Evolutionary conservation across 2,329 filamentous ascomycete genomes (phyloP).

Genomic region (Sarocladium brachiariae): DNA sequence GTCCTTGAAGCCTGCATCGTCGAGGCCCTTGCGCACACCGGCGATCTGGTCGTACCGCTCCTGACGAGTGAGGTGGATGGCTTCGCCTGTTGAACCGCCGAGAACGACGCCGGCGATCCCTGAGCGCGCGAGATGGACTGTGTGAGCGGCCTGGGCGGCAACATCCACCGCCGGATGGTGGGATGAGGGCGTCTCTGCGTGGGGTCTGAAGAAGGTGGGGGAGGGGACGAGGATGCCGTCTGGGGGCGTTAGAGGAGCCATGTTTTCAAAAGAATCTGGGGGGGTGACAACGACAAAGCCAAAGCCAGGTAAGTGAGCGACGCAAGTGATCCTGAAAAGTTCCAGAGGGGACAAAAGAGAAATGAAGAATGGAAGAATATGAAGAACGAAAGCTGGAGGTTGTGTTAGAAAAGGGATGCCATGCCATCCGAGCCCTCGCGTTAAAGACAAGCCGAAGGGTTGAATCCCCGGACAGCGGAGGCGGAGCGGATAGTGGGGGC

Average conservation of each 20-base stretch:
- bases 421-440: too few species aligned
- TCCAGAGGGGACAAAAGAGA: background rate
- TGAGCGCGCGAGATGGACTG: constrained; percentile 50
- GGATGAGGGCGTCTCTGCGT: constrained; percentile 31
- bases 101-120: constrained; percentile 56
- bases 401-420: too few species aligned
- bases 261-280: too few species aligned
- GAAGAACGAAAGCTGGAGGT: too few species aligned
- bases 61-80: constrained; percentile 49
- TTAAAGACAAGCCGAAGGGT: background rate
- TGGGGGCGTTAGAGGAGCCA: constrained; percentile 24
- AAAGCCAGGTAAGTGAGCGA: too few species aligned
- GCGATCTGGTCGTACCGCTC: constrained; percentile 50
- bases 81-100: constrained; percentile 57
- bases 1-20: constrained; percentile 47
- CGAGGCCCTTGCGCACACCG: constrained; percentile 45
- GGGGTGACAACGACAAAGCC: background rate
- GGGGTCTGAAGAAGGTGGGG: constrained; percentile 52
- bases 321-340: too few species aligned
- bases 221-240: constrained; percentile 50
- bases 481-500: constrained; percentile 1
- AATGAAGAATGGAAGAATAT: background rate
- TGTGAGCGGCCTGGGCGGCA: constrained; percentile 50
- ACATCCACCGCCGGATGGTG: constrained; percentile 48
- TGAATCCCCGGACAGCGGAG: background rate